Evolutionary conservation across 441 rosid species (phyloP), one percentile per base, ranked within the genome.

Genomic region (Adansonia grandidieri): DNA sequence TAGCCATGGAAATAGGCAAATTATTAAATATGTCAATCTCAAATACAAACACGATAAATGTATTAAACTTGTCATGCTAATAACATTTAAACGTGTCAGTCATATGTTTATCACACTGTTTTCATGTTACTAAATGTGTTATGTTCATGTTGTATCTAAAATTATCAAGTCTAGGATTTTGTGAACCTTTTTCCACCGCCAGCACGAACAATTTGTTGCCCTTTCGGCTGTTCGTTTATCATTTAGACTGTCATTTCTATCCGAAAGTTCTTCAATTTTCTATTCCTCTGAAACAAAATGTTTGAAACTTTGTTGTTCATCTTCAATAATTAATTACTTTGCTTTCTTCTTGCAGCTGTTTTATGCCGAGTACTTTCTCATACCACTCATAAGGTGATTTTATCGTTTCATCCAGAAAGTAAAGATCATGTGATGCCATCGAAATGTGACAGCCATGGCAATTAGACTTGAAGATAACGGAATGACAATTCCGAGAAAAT

Each of bases 351-450:
- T 71, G 90, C 91, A 91, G 94, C 90, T 91, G 37, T 91, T 90
- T 68, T 91, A 91, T 44, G 87, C 92, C 0, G 96, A 91, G 79
- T 91, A 91, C 83, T 63, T 91, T 85, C 91, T 91, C 45, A 83
- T 91, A 76, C 96, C 94, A 0, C 80, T 92, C 15, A 88, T 88
- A 54, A 88, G 91, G 81, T 90, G 86, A 86, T 57, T 56, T 72
- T 10, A 42, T 45, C 28, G 17, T 11, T 68, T 1, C 28, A 40
- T 66, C 32, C 37, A 4, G 0, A 5, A 19, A 19, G 54, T 22
- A 69, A 22, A 50, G 54, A 70, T 50, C 45, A 5, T 5, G 2
- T 28, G 44, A 28, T 28, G 67, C 42, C 44, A 13, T 13, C 14
- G 15, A 32, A 63, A 28, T 32, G 6, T 32, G 19, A 32, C 32